Base-by-base conservation (phyloP, 768 basidiomycete genomes). In the Russula brevipes region DNA sequence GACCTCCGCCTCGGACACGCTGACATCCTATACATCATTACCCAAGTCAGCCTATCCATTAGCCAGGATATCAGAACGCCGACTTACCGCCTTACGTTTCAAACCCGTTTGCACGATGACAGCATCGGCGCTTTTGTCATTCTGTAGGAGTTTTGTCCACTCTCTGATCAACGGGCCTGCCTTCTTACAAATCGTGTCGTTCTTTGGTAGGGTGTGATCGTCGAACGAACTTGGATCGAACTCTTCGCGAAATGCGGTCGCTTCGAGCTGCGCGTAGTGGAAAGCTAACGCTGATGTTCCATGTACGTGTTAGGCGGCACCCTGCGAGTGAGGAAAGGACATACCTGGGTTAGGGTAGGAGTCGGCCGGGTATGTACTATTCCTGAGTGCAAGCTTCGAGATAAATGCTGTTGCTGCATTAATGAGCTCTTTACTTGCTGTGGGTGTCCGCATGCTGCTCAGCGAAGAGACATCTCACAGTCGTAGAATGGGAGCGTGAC, bases 301-400 rank as follows among this genome's bases (percentile, higher is more conserved):
- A 17, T 16, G 47, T 24, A 24, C 50, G 16, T 33, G 49, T 68
- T 30, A 59, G 60, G 44, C 53, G 57, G 61, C 38, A 16, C 17
- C 33, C 31, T 19, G 41, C 14, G 14, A 50, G 9, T 30, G 41
- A 10, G 50, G 51, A 49, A 42, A 46, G 10, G 31, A 67, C 61
- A 71, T 67, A 96, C 96, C 83, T 68, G 97, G 97, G 75, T 98
- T 94, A 14, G 89, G 91, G 72, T 89, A 89, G 33, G 88, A 85
- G 72, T 94, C 91, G 4, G 94, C 92, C n/a, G 85, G 81, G 75
- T 97, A 98, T 64, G 82, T 73, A 59, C 89, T 88, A 54, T 86
- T 85, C 73, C 88, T 88, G 61, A 94, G 80, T 35, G 81, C 83
- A 30, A 96, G 76, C 73, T 93, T 91, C 69, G 85, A 83, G 50